These are phyloP conservation scores for Alternaria postmessia DNA, from an alignment of 2,329 filamentous ascomycete genomes.

Conservation along the genomic window DNA sequence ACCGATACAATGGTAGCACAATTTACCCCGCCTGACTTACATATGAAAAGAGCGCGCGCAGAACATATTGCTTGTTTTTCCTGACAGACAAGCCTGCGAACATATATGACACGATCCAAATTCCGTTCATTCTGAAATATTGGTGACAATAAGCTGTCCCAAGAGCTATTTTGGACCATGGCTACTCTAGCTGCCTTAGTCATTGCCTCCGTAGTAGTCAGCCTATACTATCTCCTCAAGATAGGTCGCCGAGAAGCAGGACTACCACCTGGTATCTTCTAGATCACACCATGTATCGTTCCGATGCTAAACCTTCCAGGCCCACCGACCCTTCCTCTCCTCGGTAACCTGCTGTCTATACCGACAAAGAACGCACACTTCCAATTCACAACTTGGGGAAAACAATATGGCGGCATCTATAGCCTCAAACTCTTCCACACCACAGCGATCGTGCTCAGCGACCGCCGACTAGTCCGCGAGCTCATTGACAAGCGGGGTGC, in stretches of 20 bases:
- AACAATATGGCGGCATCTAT: constrained; percentile 18
- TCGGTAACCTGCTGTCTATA: constrained; percentile 13
- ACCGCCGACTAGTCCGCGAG: constrained; percentile 9
- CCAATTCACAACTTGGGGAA: constrained; percentile 34
- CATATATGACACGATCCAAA: too few relatives aligned
- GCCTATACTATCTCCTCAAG: neutral
- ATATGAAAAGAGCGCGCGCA: neutral
- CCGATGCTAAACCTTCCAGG: constrained; percentile 4
- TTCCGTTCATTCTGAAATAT: neutral
- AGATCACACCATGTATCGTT: neutral
- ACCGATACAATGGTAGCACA: neutral
- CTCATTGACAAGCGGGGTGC: constrained; percentile 15
- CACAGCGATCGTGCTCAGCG: constrained; percentile 15
- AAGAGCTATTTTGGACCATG: neutral
- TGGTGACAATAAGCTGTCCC: neutral
- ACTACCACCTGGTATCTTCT: constrained; percentile 1
- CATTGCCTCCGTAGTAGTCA: neutral
- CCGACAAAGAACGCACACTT: constrained; percentile 8
- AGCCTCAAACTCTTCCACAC: constrained; percentile 12
- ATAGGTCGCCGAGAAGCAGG: constrained; percentile 3
- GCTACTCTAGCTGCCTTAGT: neutral
- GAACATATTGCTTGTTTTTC: too few relatives aligned
- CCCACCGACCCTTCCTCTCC: constrained; percentile 5
- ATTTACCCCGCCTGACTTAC: neutral
- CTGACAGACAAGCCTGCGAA: too few relatives aligned